Evolutionary conservation across 495 filamentous ascomycete genomes (phyloP), one percentile per base, ranked within the genome.

Genomic region (Parathielavia hyrcaniae): DNA sequence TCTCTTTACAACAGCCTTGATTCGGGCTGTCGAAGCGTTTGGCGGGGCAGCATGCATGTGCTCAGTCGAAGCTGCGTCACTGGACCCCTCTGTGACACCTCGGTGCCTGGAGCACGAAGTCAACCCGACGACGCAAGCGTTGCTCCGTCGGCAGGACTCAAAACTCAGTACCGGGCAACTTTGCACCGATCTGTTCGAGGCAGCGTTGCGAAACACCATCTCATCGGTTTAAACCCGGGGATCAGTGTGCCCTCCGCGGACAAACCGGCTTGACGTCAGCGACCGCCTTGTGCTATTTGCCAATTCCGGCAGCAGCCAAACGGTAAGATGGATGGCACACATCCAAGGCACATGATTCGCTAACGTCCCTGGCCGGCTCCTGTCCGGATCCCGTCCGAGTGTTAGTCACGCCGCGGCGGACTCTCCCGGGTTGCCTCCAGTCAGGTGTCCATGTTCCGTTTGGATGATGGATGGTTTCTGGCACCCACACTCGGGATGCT

Each of bases 351-450:
- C 53, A 40, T 51, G 53, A 55, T 51, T 56, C 22, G 53, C 53
- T 44, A 53, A 50, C 32, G 16, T 61, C 50, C 17, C 22, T 19
- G 48, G 11, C 41, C 34, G 40, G 26, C 19, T 44, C 47, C 17
- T 51, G 22, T 32, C 35, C 19, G 57, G 44, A 50, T 30, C 45
- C 26, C 36, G 9, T 41, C 40, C 41, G 38, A 9, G 19, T 11
- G 55, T 54, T 52, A 62, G 60, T 62, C 60, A 62, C 60, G 60
- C 60, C 60, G 60, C 32, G 36, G 22, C 60, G 55, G 60, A 16
- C 60, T 46, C 45, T 51, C 32, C 60, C 55, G 60, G 55, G 26
- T 30, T 54, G 32, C 23, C 26, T 55, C 50, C 51, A 55, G 55
- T 55, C 19, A 62, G 47, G 52, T 45, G 32, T 44, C 50, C 26